Evolutionary conservation across 805 yeast species (phyloP).

Genomic region (Ogataea corticis): DNA sequence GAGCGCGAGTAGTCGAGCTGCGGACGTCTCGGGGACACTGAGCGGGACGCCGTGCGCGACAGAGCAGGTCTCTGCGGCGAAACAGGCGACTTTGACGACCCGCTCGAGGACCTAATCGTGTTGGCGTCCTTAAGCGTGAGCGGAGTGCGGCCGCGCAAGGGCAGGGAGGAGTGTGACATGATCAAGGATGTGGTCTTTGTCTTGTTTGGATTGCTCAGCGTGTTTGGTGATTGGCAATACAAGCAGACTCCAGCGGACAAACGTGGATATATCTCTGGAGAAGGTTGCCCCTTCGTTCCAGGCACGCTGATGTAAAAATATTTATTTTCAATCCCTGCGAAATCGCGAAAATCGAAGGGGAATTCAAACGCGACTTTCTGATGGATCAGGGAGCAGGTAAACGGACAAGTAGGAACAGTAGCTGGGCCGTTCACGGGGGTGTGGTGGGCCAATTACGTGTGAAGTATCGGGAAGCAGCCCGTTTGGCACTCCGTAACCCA

Average conservation of each 20-base stretch:
- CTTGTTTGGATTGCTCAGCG: no score
- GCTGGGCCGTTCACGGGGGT: no score
- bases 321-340: background rate
- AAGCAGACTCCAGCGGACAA: no score
- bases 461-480: no score
- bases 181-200: no score
- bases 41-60: constrained; percentile 5
- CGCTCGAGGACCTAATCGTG: constrained; percentile 4
- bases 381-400: background rate
- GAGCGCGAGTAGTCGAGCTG: constrained; percentile 11
- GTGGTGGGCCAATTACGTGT: no score
- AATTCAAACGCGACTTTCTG: background rate
- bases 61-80: constrained; percentile 9
- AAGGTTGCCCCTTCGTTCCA: background rate
- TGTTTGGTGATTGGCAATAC: no score
- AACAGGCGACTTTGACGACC: constrained; percentile 11
- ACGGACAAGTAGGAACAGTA: background rate
- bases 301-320: background rate
- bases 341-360: background rate
- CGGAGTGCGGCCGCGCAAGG: constrained; percentile 9
- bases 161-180: background rate
- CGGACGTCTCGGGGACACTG: constrained; percentile 8
- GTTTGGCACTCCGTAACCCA: no score
- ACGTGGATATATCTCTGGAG: background rate
- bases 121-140: constrained; percentile 14